Evolutionary conservation across 768 basidiomycete genomes (phyloP), one percentile per base, ranked within the genome.

Genomic region (Kwoniella sp.): DNA sequence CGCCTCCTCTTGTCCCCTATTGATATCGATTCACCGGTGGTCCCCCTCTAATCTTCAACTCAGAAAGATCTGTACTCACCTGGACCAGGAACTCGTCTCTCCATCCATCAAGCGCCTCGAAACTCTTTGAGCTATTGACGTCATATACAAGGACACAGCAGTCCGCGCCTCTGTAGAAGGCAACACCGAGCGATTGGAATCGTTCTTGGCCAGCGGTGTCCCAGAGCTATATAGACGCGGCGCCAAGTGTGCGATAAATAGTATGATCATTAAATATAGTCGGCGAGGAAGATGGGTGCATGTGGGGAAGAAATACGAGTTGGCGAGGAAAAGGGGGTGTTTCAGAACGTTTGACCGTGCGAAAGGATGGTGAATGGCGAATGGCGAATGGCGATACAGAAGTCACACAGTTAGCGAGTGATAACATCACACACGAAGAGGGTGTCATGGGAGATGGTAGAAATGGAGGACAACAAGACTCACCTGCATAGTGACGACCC

Each of bases 141-240:
- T 99, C 96, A 81, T 96, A 99, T 21, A 99, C 96, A 40, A 99
- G 86, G 24, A 99, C 96, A 79, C 96, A 99, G 82, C 96, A 98
- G 77, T 99, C 96, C 17, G 96, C 96, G 36, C 96, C 96, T 71
- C 96, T 88, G 82, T 99, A 99, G 83, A 98, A 99, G 4, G 96
- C 96, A 50, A 98, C 94, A 26, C 96, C 96, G 21, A 99, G 87
- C 13, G 94, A 97, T 81, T 98, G 95, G 86, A 99, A 99, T 54
- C 96, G 91, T 81, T 99, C 96, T 82, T 99, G 96, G 27, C 96
- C 96, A 15, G 96, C 96, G 54, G 96, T 99, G 77, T 99, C 96
- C 96, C 96, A 99, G 53, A 99, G 84, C 92, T 98, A 27, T 12
- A 67, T 37, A 44, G 37, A 9, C 40, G 17, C 10, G 40, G 17